A percentile compares a stretch with the other conserved stretches of the same genome.
phyloP scores from a whole-genome alignment of 176 grass and related monocot genomes.

The Raddia guianensis region DNA sequence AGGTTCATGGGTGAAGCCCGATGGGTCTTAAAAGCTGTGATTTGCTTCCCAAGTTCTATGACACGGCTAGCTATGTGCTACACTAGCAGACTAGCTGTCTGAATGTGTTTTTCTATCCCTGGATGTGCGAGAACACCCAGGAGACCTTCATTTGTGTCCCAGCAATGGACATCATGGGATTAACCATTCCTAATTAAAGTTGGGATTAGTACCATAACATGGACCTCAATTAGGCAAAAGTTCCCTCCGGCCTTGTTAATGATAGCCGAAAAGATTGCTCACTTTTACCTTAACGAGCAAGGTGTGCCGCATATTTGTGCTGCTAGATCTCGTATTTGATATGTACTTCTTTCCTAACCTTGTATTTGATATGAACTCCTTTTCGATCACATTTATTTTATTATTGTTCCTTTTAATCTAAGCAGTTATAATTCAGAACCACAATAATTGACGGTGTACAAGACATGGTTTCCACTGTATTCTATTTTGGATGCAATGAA shows the following conservation, averaged over 20 bases:
- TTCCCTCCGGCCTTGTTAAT: neutral
- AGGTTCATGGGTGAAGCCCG: slow-evolving; percentile 40
- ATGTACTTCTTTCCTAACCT: too few relatives aligned
- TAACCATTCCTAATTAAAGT: neutral
- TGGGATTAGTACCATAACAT: slow-evolving; percentile 30
- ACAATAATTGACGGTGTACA: too few relatives aligned
- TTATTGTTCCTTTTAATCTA: too few relatives aligned
- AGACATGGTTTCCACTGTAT: too few relatives aligned
- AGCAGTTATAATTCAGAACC: too few relatives aligned
- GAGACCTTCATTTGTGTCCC: slow-evolving; percentile 25
- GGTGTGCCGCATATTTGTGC: too few relatives aligned
- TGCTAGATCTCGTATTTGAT: too few relatives aligned
- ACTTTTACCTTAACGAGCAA: neutral
- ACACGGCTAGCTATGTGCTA: slow-evolving; percentile 40
- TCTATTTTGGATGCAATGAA: too few relatives aligned
- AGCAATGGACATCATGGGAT: slow-evolving; percentile 23
- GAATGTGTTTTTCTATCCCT: neutral
- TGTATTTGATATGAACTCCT: too few relatives aligned
- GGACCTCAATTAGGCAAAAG: slow-evolving; percentile 7
- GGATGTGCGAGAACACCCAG: slow-evolving; percentile 34
- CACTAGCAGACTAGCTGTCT: slow-evolving; percentile 24
- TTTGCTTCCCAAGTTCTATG: slow-evolving; percentile 36
- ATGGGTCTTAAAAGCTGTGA: slow-evolving; percentile 48
- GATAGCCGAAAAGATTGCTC: slow-evolving; percentile 28
- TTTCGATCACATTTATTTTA: too few relatives aligned